A percentile compares a stretch with the other conserved stretches of the same genome.
phyloP scores from a whole-genome alignment of 345 rosid species.

The Eucalyptus rudis region DNA sequence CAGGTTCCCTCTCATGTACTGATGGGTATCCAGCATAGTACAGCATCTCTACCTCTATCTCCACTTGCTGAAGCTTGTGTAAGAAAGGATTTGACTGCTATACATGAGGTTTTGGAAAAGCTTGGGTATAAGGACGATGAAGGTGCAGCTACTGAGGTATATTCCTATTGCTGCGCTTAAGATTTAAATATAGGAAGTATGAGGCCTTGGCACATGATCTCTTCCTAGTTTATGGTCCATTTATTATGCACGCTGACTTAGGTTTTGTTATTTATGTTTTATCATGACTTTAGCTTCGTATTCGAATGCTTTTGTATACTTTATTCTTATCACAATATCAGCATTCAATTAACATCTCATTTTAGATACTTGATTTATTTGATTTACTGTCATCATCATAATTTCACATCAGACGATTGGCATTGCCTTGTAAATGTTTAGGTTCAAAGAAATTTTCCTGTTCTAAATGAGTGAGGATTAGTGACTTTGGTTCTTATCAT shows the following conservation, averaged over 20 bases:
- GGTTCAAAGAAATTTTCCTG: background rate
- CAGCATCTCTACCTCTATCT: conserved; percentile 44
- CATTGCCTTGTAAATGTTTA: background rate
- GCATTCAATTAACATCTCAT: background rate
- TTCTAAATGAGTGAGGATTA: background rate
- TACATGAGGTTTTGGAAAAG: conserved; percentile 64
- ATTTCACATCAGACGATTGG: background rate
- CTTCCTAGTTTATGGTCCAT: background rate
- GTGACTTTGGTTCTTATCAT: background rate
- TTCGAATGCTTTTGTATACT: background rate
- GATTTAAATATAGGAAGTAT: background rate
- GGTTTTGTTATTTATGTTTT: background rate
- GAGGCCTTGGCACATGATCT: background rate
- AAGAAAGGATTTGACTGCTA: conserved; percentile 67
- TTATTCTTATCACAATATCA: background rate
- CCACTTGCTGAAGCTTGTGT: conserved; percentile 85
- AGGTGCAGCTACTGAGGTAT: conserved; percentile 75
- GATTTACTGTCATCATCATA: background rate
- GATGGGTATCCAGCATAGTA: conserved; percentile 62
- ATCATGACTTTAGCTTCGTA: background rate
- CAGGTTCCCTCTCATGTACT: conserved; percentile 65
- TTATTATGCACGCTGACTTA: background rate
- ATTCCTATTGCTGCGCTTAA: background rate
- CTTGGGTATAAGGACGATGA: conserved; percentile 83
- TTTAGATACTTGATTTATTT: background rate